phyloP scores from a whole-genome alignment of 805 yeast genomes.

The Cyberlindnera samutprakarnensis region DNA sequence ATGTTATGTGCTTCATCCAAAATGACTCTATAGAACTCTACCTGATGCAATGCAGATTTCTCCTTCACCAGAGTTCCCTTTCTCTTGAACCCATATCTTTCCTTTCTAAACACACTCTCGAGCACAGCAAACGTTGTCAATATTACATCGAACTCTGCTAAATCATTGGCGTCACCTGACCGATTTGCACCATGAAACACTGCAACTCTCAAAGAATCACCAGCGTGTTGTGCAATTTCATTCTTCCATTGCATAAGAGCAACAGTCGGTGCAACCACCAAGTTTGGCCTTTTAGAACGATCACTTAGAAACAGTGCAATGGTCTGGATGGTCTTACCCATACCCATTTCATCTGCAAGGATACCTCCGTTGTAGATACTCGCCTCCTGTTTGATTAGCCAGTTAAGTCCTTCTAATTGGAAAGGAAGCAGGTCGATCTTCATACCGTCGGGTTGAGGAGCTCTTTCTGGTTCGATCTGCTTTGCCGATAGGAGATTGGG shows the following conservation, averaged over 20 bases:
- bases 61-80: slow-evolving; percentile 68
- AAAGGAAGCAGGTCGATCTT: slow-evolving; percentile 72
- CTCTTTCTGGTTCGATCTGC: slow-evolving; percentile 41
- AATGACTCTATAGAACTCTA: slow-evolving; percentile 76
- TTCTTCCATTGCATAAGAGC: slow-evolving; percentile 97
- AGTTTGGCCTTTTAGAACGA: slow-evolving; percentile 56
- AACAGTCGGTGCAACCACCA: slow-evolving; percentile 98
- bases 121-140: slow-evolving; percentile 89
- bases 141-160: slow-evolving; percentile 66
- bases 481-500: slow-evolving; percentile 46
- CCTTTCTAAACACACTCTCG: slow-evolving; percentile 80
- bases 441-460: slow-evolving; percentile 76
- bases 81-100: slow-evolving; percentile 74
- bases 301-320: slow-evolving; percentile 80
- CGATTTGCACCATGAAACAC: slow-evolving; percentile 86
- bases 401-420: slow-evolving; percentile 86
- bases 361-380: slow-evolving; percentile 81
- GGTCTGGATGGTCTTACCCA: slow-evolving; percentile 98
- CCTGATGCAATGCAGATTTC: slow-evolving; percentile 62
- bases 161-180: slow-evolving; percentile 41
- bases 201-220: slow-evolving; percentile 56
- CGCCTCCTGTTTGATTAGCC: slow-evolving; percentile 82
- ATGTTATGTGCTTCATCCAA: slow-evolving; percentile 97
- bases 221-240: slow-evolving; percentile 83
- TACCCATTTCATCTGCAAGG: slow-evolving; percentile 98